Conservation (phyloP, 2,329 filamentous ascomycete species). For the Aspergillus floridensis region DNA sequence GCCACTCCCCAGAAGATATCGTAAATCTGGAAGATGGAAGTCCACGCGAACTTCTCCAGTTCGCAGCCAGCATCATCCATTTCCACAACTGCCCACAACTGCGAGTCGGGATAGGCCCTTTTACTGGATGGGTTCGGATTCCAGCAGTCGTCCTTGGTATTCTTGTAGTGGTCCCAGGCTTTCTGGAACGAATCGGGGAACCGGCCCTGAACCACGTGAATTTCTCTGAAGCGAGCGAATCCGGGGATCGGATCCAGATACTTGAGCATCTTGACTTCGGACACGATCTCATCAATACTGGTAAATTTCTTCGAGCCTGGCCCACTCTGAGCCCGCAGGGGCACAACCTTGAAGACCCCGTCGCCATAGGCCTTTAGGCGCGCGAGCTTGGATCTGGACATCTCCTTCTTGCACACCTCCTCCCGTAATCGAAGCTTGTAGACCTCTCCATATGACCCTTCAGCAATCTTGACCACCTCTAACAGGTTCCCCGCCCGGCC, state of each 20-base stretch:
- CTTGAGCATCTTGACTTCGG: constrained; percentile 53
- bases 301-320: constrained; percentile 45
- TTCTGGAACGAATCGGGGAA: constrained; percentile 53
- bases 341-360: constrained; percentile 51
- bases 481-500: constrained; percentile 38
- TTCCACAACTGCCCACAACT: constrained; percentile 63
- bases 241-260: constrained; percentile 59
- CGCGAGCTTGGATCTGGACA: constrained; percentile 38
- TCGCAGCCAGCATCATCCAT: constrained; percentile 65
- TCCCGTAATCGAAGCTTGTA: constrained; percentile 54
- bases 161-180: constrained; percentile 43
- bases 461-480: constrained; percentile 59
- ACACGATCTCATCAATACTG: constrained; percentile 50
- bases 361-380: constrained; percentile 41
- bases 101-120: constrained; percentile 52
- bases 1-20: constrained; percentile 68
- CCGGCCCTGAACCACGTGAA: constrained; percentile 57
- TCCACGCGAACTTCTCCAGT: constrained; percentile 48
- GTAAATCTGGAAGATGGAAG: constrained; percentile 51
- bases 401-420: constrained; percentile 32
- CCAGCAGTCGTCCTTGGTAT: constrained; percentile 45
- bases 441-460: constrained; percentile 66
- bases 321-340: constrained; percentile 42
- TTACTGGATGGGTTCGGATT: constrained; percentile 59
- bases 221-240: constrained; percentile 61